A percentile compares a stretch with the other conserved stretches of the same genome.
Evolutionary conservation across 1,284 basidiomycete species (phyloP).

Genomic region (Neonothopanus nambi): DNA sequence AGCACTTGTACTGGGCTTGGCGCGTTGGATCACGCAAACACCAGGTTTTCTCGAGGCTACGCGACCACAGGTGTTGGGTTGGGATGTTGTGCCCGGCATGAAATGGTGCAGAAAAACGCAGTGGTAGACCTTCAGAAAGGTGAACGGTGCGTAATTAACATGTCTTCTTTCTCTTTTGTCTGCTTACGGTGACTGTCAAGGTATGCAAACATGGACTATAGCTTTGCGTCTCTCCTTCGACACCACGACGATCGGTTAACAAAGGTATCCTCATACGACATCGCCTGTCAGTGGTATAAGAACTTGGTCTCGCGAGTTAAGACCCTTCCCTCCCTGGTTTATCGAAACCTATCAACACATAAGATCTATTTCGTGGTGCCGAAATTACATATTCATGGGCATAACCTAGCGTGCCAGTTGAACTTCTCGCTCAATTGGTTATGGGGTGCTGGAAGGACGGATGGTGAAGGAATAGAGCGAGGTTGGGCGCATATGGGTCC

Average conservation of each 20-base stretch:
- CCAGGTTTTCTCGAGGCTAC: slow-evolving; percentile 2
- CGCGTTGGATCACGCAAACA: slow-evolving; percentile 20
- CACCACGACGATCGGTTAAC: neutral
- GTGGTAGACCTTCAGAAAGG: slow-evolving; percentile 22
- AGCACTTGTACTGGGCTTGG: slow-evolving; percentile 12
- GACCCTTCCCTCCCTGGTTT: neutral
- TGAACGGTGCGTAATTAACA: neutral
- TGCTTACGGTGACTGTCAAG: slow-evolving; percentile 8
- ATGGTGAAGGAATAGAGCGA: slow-evolving; percentile 27
- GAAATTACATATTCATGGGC: slow-evolving; percentile 8
- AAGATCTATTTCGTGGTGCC: slow-evolving; percentile 13
- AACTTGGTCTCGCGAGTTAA: slow-evolving; percentile 11
- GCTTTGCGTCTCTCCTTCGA: neutral
- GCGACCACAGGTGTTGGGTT: neutral
- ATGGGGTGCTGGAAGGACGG: slow-evolving; percentile 17
- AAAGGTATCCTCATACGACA: slow-evolving; percentile 24
- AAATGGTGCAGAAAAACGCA: slow-evolving; percentile 1
- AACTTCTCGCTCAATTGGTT: slow-evolving; percentile 26
- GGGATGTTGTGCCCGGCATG: neutral
- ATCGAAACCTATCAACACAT: neutral
- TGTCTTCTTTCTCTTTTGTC: neutral
- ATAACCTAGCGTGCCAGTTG: slow-evolving; percentile 16
- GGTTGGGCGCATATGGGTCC: slow-evolving; percentile 16
- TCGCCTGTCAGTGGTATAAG: slow-evolving; percentile 25
- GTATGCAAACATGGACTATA: slow-evolving; percentile 9